Percentiles rank a stretch among this genome's conserved stretches.
Conservation (phyloP, 352 stramenopile genomes). For the Pythium insidiosum region DNA sequence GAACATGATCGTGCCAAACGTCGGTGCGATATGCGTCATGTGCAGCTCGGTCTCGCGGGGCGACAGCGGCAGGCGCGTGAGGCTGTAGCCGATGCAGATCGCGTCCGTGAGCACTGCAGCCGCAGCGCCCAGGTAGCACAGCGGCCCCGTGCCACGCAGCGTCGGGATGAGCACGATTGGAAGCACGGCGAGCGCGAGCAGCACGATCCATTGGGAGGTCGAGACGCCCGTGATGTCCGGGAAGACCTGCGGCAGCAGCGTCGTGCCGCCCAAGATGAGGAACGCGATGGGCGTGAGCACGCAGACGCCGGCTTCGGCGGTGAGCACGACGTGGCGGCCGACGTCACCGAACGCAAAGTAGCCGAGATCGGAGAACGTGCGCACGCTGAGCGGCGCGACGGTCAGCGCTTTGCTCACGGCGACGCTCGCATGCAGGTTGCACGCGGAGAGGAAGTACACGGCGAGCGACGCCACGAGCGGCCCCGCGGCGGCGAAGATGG, state of each 20-base stretch:
- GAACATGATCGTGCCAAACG: constrained; percentile 70
- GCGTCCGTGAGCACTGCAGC: constrained; percentile 37
- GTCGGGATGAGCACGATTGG: constrained; percentile 58
- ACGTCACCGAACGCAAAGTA: constrained; percentile 46
- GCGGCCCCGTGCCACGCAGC: constrained; percentile 29
- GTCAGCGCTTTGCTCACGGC: constrained; percentile 51
- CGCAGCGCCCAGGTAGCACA: constrained; percentile 43
- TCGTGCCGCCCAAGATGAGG: constrained; percentile 57
- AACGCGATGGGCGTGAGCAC: constrained; percentile 68
- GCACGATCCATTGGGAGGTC: constrained; percentile 54
- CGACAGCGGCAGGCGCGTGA: constrained; percentile 24
- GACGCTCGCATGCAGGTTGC: constrained; percentile 66
- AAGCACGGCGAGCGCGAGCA: constrained; percentile 40
- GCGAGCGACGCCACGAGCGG: constrained; percentile 44
- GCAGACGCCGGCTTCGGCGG: constrained; percentile 47
- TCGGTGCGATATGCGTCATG: constrained; percentile 26
- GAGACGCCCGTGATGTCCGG: constrained; percentile 14
- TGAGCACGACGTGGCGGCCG: constrained; percentile 37
- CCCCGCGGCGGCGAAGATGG: constrained; percentile 49
- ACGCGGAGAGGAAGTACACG: constrained; percentile 71
- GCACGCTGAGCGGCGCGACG: constrained; percentile 39
- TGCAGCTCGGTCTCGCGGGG: constrained; percentile 46
- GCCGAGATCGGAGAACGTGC: constrained; percentile 66
- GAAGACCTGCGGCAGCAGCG: constrained; percentile 44
- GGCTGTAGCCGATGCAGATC: constrained; percentile 45